Evolutionary conservation across 768 basidiomycete genomes (phyloP).

Genomic region (Lentinus brumalis): DNA sequence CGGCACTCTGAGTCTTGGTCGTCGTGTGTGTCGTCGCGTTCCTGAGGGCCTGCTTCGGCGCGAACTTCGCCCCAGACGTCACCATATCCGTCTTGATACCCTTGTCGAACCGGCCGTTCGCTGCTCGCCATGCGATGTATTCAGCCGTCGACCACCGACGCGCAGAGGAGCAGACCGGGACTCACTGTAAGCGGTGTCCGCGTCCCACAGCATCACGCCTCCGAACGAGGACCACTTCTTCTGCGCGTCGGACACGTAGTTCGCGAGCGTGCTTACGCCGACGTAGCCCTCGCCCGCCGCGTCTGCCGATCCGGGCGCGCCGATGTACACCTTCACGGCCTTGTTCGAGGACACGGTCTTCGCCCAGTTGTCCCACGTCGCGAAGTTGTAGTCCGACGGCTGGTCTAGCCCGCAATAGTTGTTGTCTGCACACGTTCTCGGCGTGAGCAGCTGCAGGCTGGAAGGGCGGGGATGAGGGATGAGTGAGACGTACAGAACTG

Average conservation of each 20-base stretch:
- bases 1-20: not conserved
- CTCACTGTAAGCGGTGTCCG: constrained; percentile 24
- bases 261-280: constrained; percentile 43
- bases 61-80: constrained; percentile 19
- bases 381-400: constrained; percentile 55
- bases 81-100: constrained; percentile 26
- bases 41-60: constrained; percentile 4
- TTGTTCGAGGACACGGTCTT: constrained; percentile 55
- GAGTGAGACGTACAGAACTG: constrained; percentile 54
- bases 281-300: constrained; percentile 66
- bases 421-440: constrained; percentile 38
- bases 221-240: constrained; percentile 63
- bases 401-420: constrained; percentile 58
- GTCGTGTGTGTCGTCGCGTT: constrained; percentile 3
- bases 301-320: constrained; percentile 56
- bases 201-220: constrained; percentile 51
- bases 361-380: constrained; percentile 66
- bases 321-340: constrained; percentile 65
- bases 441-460: not conserved
- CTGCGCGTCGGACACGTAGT: constrained; percentile 50
- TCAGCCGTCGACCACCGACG: not conserved
- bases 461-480: not conserved
- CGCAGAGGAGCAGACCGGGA: not conserved
- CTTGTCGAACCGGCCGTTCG: constrained; percentile 28
- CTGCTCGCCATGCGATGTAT: constrained; percentile 4